Conservation (phyloP, 2,329 filamentous ascomycete species). For the Ramularia collo-cygni region DNA sequence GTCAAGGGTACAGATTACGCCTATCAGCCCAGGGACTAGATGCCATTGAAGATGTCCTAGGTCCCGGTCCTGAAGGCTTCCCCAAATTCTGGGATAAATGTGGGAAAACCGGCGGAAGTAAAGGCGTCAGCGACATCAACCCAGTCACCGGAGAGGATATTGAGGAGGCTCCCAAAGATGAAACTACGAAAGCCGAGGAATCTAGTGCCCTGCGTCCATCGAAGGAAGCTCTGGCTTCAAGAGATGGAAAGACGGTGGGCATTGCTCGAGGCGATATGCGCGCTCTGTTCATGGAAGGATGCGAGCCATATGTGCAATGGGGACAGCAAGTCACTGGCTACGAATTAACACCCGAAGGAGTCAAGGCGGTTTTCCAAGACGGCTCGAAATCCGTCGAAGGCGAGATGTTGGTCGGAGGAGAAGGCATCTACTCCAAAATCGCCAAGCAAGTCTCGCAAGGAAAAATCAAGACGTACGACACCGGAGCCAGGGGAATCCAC, state of each 20-base stretch:
- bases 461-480: constrained; percentile 55
- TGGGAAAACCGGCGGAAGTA: constrained; percentile 51
- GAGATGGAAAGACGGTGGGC: constrained; percentile 54
- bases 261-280: constrained; percentile 60
- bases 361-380: constrained; percentile 53
- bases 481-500: constrained; percentile 57
- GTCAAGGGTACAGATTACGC: constrained; percentile 56
- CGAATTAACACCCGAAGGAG: constrained; percentile 48
- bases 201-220: no score
- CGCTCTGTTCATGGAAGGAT: constrained; percentile 49
- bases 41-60: constrained; percentile 50
- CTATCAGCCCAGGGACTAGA: constrained; percentile 52
- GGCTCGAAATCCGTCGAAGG: constrained; percentile 54
- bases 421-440: constrained; percentile 56
- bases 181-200: constrained; percentile 19
- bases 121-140: constrained; percentile 45
- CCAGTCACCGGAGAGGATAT: constrained; percentile 46
- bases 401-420: constrained; percentile 53
- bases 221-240: constrained; percentile 37
- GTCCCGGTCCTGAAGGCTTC: constrained; percentile 35
- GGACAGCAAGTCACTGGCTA: constrained; percentile 52
- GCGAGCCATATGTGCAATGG: constrained; percentile 52
- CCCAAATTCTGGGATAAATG: constrained; percentile 53
- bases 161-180: constrained; percentile 11
- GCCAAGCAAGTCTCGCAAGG: constrained; percentile 54